These are phyloP conservation scores for Umbellularia californica DNA, from an alignment of 164 flowering plant genomes.

Conservation along the genomic window DNA sequence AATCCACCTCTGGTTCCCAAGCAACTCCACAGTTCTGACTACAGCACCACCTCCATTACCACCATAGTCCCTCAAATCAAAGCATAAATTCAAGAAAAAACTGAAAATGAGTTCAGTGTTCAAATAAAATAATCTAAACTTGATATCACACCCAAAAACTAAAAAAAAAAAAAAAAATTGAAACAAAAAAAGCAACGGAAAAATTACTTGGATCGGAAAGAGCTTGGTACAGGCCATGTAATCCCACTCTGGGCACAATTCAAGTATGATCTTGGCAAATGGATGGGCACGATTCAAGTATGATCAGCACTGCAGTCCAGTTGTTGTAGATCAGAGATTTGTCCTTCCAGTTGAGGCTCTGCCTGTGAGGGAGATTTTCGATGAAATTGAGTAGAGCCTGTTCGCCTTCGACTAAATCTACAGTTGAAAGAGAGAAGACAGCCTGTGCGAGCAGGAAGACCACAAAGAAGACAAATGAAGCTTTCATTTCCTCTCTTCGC, in stretches of 20 bases:
- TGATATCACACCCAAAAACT: no score
- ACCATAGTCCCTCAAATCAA: no score
- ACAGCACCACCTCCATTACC: no score
- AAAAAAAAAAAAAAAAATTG: no score
- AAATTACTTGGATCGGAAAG: no score
- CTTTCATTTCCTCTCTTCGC: not conserved
- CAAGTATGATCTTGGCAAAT: conserved; percentile 33
- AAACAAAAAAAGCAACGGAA: no score
- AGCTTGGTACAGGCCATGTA: conserved; percentile 41
- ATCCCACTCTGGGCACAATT: conserved; percentile 26
- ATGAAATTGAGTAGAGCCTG: conserved; percentile 64
- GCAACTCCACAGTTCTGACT: no score
- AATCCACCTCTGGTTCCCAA: no score
- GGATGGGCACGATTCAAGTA: conserved; percentile 45
- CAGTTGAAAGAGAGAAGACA: not conserved
- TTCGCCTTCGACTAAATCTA: conserved; percentile 46
- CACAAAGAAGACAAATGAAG: conserved; percentile 4
- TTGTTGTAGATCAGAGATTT: conserved; percentile 12
- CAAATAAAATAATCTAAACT: no score
- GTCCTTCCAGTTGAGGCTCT: conserved; percentile 51
- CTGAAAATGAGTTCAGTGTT: no score
- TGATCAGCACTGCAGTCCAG: conserved; percentile 48
- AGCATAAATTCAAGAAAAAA: no score
- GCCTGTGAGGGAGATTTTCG: conserved; percentile 35
- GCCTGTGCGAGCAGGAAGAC: not conserved